Evolutionary conservation across 2,329 filamentous ascomycete genomes (phyloP), one percentile per base, ranked within the genome.

Genomic region (Trichophyton mentagrophytes): DNA sequence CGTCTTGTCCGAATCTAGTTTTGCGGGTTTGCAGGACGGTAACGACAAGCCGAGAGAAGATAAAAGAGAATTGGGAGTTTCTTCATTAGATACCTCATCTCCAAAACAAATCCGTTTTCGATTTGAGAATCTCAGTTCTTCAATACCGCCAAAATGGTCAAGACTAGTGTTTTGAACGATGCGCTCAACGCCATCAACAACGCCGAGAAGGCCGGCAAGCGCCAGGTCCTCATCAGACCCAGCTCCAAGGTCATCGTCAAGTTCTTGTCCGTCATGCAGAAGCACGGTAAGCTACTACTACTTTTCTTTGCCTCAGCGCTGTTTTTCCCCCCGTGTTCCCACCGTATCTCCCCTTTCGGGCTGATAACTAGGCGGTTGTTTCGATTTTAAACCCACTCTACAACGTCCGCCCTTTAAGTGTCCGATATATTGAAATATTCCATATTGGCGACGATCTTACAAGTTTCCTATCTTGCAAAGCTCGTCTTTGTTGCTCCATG

Each of bases 321-420:
- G 36, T n/a, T 53, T 22, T n/a, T 58, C 44, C 30, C 42, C n/a
- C 42, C 25, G 27, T 42, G 11, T 46, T 44, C 62, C 53, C 36
- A 13, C 55, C 60, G 61, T 49, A 64, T 64, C 61, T 65, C 62
- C 57, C 63, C 86, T 5, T 38, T 93, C 93, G 92, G 91, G 87
- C 88, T 96, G 90, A 97, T 97, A 97, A 97, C 93, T 99, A 96
- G 92, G 89, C 87, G 86, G 90, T 85, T 85, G 86, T 92, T 86
- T 87, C 85, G 84, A 83, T 77, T 74, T 70, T 69, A 67, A 38
- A 67, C 66, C 62, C 71, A 69, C 81, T 78, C 82, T 79, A 96
- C 90, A 89, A 87, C 86, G 83, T 87, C 85, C 90, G 92, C 90
- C 91, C 90, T 99, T 97, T 99, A 97, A 97, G 85, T 95, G 85